Percentiles rank a stretch among this genome's conserved stretches.
phyloP scores from a whole-genome alignment of 2,329 filamentous ascomycete species.

The Trichoderma brevicompactum region DNA sequence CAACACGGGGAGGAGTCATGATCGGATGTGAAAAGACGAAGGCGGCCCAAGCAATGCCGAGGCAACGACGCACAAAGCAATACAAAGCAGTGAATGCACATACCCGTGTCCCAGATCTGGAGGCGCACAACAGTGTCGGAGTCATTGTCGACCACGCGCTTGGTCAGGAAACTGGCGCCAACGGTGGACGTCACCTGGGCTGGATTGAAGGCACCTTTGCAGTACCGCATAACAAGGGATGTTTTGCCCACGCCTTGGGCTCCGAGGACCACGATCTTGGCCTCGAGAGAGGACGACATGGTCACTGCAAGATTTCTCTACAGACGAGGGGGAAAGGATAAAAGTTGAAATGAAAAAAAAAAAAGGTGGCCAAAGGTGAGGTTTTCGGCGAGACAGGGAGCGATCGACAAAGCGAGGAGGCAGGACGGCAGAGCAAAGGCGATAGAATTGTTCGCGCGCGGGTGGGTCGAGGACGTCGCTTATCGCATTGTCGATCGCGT shows the following conservation, averaged over 20 bases:
- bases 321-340: background rate
- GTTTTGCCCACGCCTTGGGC: constrained; percentile 82
- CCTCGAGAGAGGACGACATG: constrained; percentile 63
- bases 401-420: constrained; percentile 5
- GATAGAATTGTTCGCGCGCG: constrained; percentile 16
- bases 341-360: background rate
- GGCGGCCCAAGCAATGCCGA: background rate
- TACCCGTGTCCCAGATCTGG: constrained; percentile 93
- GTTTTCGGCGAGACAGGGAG: background rate
- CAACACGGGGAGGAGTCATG: background rate
- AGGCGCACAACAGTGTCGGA: constrained; percentile 86
- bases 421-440: constrained; percentile 10
- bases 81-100: constrained; percentile 28
- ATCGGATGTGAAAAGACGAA: background rate
- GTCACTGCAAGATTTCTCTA: background rate
- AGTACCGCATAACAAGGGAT: constrained; percentile 75
- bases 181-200: constrained; percentile 71
- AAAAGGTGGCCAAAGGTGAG: background rate
- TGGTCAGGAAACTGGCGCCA: constrained; percentile 78
- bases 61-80: constrained; percentile 25
- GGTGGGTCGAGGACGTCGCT: constrained; percentile 19
- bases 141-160: constrained; percentile 80
- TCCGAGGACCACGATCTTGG: constrained; percentile 81
- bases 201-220: constrained; percentile 72
- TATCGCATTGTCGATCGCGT: constrained; percentile 30